Conservation (phyloP, 768 basidiomycete genomes). For the Xerocomus brunneocitrinus region DNA sequence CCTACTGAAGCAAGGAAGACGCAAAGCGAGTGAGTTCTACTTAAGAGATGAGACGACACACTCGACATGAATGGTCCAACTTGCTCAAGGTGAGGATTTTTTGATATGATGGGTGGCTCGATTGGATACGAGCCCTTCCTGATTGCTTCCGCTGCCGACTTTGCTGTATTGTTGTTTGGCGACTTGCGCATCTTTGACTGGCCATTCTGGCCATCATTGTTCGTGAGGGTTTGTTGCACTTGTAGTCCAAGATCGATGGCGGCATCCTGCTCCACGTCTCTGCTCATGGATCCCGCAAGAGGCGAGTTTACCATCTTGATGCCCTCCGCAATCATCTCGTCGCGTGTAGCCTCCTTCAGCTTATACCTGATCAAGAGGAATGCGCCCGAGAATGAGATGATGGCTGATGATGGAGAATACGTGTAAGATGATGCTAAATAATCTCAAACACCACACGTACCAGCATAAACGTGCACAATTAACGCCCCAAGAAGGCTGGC, state of each 20-base stretch:
- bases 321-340: constrained; percentile 39
- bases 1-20: constrained; percentile 44
- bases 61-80: constrained; percentile 42
- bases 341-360: constrained; percentile 47
- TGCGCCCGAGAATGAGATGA: constrained; percentile 49
- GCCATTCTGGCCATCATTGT: neutral
- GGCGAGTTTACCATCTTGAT: constrained; percentile 23
- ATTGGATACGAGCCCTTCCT: constrained; percentile 4
- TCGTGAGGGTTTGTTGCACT: neutral
- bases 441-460: constrained; percentile 29
- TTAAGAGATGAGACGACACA: constrained; percentile 43
- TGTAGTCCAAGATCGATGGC: neutral
- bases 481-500: constrained; percentile 49
- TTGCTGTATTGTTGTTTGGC: neutral
- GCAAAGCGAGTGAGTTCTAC: constrained; percentile 46
- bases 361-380: constrained; percentile 55
- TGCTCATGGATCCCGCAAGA: constrained; percentile 4
- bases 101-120: constrained; percentile 35
- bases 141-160: neutral
- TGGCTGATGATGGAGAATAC: constrained; percentile 20
- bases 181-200: neutral
- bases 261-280: constrained; percentile 13
- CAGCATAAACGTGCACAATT: constrained; percentile 49
- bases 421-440: neutral
- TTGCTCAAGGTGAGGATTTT: constrained; percentile 48